Evolutionary conservation across 2,329 filamentous ascomycete species (phyloP), one percentile per base, ranked within the genome.

Genomic region (Beauveria australis): DNA sequence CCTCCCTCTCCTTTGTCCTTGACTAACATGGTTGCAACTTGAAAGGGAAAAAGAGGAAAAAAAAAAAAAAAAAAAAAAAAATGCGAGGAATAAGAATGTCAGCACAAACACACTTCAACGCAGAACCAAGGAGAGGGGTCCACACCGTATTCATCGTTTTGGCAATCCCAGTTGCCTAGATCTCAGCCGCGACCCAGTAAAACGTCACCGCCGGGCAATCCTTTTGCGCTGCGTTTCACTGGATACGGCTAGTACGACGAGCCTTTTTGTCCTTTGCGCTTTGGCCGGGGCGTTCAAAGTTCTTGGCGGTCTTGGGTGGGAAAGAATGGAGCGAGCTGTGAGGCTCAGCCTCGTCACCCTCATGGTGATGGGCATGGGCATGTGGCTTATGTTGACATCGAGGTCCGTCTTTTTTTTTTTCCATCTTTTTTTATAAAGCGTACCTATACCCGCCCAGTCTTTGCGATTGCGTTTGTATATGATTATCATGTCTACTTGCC

Each of bases 101-200:
- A 37, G 33, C 33, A 37, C 33, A 16, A 37, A 37, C 14, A 16
- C 12, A 5, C 33, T 37, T 37, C 0, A 5, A 37, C 33, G 33
- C n/a, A n/a, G n/a, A n/a, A n/a, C n/a, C n/a, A n/a, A n/a, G 19
- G n/a, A 16, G 16, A 30, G 19, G 14, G 53, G 1, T 55, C 53
- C 54, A 46, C 54, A n/a, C 28, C 54, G 43, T 44, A 44, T 44
- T 57, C 54, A 37, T 44, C 54, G 51, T n/a, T 40, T 40, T 10
- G 12, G 5, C n/a, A 12, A 12, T 5, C 10, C 18, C 26, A 22
- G 24, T 59, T 46, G 52, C 26, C 56, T 9, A 46, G 41, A 59
- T 59, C 57, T 59, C 57, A 59, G 48, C 57, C 57, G 10, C 48
- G 48, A 14, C 41, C 57, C 48, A 47, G 41, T 37, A 30, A 53